Base-by-base conservation (phyloP, 1,284 basidiomycete genomes). In the Mrakiaceae sp. region DNA sequence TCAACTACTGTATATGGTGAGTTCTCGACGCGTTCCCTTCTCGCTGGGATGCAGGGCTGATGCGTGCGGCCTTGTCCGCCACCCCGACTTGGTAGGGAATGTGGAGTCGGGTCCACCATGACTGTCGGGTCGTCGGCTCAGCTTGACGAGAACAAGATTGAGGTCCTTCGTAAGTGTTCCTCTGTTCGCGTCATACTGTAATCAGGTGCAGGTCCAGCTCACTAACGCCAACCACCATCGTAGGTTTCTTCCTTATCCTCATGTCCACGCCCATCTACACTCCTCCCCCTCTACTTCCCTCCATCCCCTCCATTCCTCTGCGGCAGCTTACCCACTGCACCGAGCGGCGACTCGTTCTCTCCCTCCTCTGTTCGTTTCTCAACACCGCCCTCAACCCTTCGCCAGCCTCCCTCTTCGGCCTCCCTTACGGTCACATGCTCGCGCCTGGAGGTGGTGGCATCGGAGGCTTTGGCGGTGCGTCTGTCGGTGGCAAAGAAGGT, bases 191-290 rank as follows among this genome's bases (percentile, higher is more conserved):
- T 42, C 48, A 2, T 27, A 27, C 27, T 27, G 27, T 27, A 27
- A 27, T 27, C 27, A 27, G 1, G 27, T 27, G 27, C 27, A 27
- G 27, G 27, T 27, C 27, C 27, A 27, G 27, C 27, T 27, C 27
- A 27, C 27, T 27, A 27, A 27, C 27, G 27, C 27, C 27, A 27
- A 27, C 27, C 27, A 27, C 27, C 27, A 27, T 9, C 62, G 42
- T 57, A 73, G 71, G 72, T 43, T 83, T 95, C 60, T 79, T 95
- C 47, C 83, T 91, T 48, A 82, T 94, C 60, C 79, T 96, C 6
- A 81, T 95, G 43, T 93, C 91, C 2, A 84, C 87, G 59, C 89
- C 92, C 70, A 90, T 94, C 67, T 95, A 93, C 75, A 80, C 85
- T 14, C 80, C 90, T 3, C 83, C 90, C 0, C 79, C 82, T 10